Percentiles rank a stretch among this genome's conserved stretches.
These are phyloP conservation scores for Phytopythium litorale DNA, from an alignment of 352 stramenopile genomes.

Conservation along the genomic window DNA sequence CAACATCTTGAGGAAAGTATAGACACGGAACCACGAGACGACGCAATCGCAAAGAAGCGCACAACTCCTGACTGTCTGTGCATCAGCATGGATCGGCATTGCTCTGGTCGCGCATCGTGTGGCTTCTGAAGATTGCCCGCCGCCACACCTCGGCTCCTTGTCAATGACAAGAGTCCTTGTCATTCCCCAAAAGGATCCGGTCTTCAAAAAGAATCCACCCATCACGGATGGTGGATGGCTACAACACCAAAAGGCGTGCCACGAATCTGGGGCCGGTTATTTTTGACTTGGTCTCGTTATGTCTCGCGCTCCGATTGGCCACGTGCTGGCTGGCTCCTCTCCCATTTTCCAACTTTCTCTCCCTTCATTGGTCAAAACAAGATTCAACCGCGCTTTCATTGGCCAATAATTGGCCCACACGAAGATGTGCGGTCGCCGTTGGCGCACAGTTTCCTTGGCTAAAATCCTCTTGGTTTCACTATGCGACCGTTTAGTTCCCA, in stretches of 20 bases:
- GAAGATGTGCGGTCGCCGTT: constrained; percentile 2
- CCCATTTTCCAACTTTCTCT: not conserved
- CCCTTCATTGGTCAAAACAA: constrained; percentile 2
- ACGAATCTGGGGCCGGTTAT: constrained; percentile 2
- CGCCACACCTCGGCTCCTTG: too few relatives aligned
- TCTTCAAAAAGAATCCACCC: not conserved
- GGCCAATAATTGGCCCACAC: not conserved
- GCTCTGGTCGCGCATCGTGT: not conserved
- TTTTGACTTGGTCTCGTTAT: not conserved
- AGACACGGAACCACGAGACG: not conserved
- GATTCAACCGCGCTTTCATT: not conserved
- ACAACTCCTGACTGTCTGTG: not conserved
- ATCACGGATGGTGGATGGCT: constrained; percentile 1
- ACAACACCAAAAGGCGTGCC: not conserved
- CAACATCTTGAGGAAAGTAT: not conserved
- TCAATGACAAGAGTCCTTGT: too few relatives aligned
- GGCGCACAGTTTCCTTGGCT: not conserved
- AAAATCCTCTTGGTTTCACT: not conserved
- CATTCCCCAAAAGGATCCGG: too few relatives aligned
- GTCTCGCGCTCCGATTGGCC: not conserved
- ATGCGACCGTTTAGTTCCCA: not conserved
- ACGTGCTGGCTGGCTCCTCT: constrained; percentile 1
- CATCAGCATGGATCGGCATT: not conserved
- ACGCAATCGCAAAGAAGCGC: not conserved
- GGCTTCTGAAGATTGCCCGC: not conserved